Base-by-base conservation (phyloP, 2,329 filamentous ascomycete species). In the Colletotrichum echinochloae region DNA sequence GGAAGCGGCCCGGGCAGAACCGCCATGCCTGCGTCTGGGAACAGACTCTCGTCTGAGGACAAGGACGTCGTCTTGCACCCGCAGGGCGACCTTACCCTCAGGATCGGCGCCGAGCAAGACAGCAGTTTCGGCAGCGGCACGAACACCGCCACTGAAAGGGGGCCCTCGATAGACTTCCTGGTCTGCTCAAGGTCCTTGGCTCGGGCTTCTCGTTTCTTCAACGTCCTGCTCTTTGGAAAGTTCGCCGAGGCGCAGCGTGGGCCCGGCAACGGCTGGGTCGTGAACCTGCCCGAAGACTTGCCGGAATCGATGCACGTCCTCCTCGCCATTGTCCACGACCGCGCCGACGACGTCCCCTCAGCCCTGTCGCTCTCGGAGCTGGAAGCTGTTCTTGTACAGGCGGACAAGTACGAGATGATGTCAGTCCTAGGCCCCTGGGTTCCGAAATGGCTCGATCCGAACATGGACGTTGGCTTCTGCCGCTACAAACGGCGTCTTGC, bases 351-450 rank as follows among this genome's bases (percentile, higher is more conserved):
- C 7, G 3, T 26, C 5, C 44, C 39, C 59, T 20, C 5, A 1
- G 8, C 23, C 33, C n/a, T 16, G 20, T 23, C 20, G 20, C 18
- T n/a, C 51, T 8, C 16, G 18, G 33, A 67, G 9, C 1, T 63
- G n/a, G 39, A 28, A 23, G 59, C 41, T 0, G 9, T 63, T 1
- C 1, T 63, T 1, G 26, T 49, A 2, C 3, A 28, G 8, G 30
- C 52, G 9, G 39, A 63, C 26, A 67, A 49, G 30, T 51, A 63
- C 14, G 30, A 56, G 5, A 41, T 57, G 59, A 63, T 33, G 3
- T 20, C 6, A 7, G 20, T 39, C 41, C 23, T 49, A 11, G 23
- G 20, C 8, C 59, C 39, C 4, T 61, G 48, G 48, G 7, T 28
- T 0, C 7, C 7, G 11, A 16, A 11, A 8, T 68, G 59, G 65